A percentile compares a stretch with the other conserved stretches of the same genome.
Evolutionary conservation across 768 basidiomycete genomes (phyloP).

Genomic region (Lentinula sp.): DNA sequence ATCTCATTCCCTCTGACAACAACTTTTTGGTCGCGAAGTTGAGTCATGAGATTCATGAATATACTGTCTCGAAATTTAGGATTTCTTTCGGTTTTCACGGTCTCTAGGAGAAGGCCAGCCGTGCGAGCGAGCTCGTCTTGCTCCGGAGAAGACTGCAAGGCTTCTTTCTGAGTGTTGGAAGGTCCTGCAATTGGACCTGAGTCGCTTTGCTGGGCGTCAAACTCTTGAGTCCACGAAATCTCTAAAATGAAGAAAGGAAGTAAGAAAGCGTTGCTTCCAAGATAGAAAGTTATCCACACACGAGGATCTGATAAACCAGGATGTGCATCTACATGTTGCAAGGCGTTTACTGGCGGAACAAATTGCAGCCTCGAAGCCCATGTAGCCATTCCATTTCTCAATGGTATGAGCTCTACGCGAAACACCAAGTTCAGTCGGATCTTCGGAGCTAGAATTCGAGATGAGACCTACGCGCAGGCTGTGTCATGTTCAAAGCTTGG

Average conservation of each 20-base stretch:
- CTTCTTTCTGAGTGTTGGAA: neutral
- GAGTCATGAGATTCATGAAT: constrained; percentile 83
- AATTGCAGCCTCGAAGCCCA: neutral
- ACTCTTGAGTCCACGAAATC: constrained; percentile 56
- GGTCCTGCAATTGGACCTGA: constrained; percentile 12
- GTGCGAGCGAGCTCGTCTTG: constrained; percentile 74
- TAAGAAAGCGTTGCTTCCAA: too few species aligned
- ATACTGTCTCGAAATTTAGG: constrained; percentile 82
- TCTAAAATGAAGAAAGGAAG: constrained; percentile 8
- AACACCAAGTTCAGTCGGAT: neutral
- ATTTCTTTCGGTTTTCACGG: constrained; percentile 70
- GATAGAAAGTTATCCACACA: constrained; percentile 19
- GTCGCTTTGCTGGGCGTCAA: constrained; percentile 43
- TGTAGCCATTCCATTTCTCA: neutral
- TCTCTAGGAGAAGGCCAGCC: constrained; percentile 70
- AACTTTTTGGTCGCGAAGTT: constrained; percentile 73
- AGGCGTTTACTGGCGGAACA: neutral
- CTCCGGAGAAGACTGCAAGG: constrained; percentile 18
- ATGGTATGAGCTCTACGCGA: neutral
- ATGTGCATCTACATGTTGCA: neutral
- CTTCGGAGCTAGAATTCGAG: neutral
- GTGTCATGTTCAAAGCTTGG: neutral
- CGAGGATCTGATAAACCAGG: constrained; percentile 30
- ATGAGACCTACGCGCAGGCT: neutral
- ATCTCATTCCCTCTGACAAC: constrained; percentile 76